Base-by-base conservation (phyloP, 805 yeast genomes). In the Suhomyces emberorum region DNA sequence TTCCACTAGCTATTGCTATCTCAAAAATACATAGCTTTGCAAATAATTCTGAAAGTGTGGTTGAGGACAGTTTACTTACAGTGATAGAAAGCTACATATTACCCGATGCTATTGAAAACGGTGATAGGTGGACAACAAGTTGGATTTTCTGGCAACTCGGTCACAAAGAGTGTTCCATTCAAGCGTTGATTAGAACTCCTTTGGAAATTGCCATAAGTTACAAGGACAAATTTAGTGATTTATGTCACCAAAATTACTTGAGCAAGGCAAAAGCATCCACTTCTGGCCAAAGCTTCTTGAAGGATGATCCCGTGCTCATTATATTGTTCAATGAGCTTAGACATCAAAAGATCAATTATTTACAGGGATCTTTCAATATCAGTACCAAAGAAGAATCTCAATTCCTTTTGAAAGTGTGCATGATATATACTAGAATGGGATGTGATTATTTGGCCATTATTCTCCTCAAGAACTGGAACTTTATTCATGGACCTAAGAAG, bases 341-440 rank as follows among this genome's bases (percentile, higher is more conserved):
- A 31, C 67, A 67, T 30, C 71, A 74, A 33, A 73, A 74, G 35
- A 44, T 68, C 26, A 69, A 65, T 26, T 76, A 78, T 38, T 65
- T 73, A 30, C 54, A 67, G 38, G 83, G 81, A 2, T 68, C 81
- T 0, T 48, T 69, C 4, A 65, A 69, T 6, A 57, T 77, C 7
- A 60, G 59, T 19, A 61, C 69, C 1, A 40, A 43, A 3, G 59
- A 59, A 28, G 97, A 91, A 49, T 77, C 74, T 38, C 65, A 70
- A 4, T 80, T 82, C 49, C 72, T 88, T 11, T 50, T 76, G 9
- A 76, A 79, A 43, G 82, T 81, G 6, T 71, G 84, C 6, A 64
- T 72, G 24, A 81, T 88, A 42, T 85, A 88, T 51, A 70, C 77
- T 11, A 69, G 95, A 39, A 87, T 89, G 96, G 98, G 98, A 0